A percentile compares a stretch with the other conserved stretches of the same genome.
Conservation (phyloP, 306 rosid genomes). For the Vicia villosa region DNA sequence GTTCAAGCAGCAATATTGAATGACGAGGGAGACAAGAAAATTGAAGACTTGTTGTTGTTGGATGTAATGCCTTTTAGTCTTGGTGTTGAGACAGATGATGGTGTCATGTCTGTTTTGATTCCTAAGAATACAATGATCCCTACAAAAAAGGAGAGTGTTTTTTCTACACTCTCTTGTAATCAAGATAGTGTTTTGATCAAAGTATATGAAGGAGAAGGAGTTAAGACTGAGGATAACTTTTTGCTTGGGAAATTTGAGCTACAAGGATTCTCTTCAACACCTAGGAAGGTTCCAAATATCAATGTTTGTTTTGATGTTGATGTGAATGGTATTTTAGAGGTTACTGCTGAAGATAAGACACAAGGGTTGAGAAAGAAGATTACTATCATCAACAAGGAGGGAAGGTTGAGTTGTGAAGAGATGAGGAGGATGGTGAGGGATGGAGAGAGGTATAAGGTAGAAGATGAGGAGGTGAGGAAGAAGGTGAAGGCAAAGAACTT, state of each 20-base stretch:
- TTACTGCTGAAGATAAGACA: slow-evolving; percentile 34
- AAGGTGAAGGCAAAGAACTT: slow-evolving; percentile 42
- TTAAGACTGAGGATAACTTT: slow-evolving; percentile 35
- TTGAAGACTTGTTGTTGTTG: slow-evolving; percentile 37
- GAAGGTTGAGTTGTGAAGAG: slow-evolving; percentile 45
- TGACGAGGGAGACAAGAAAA: slow-evolving; percentile 38
- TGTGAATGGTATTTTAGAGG: slow-evolving; percentile 43
- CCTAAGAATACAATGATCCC: slow-evolving; percentile 46
- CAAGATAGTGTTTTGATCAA: slow-evolving; percentile 30
- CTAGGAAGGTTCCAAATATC: slow-evolving; percentile 29
- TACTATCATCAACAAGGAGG: slow-evolving; percentile 40
- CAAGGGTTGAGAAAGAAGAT: slow-evolving; percentile 35
- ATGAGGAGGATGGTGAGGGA: slow-evolving; percentile 44
- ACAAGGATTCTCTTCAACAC: slow-evolving; percentile 10
- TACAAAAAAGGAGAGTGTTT: slow-evolving; percentile 37
- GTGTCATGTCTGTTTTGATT: slow-evolving; percentile 45
- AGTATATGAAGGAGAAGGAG: slow-evolving; percentile 44
- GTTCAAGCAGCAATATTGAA: slow-evolving; percentile 50
- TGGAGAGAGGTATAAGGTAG: slow-evolving; percentile 38
- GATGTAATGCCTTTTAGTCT: slow-evolving; percentile 48
- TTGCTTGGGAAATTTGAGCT: slow-evolving; percentile 43
- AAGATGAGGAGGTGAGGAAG: slow-evolving; percentile 42
- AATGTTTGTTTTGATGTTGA: slow-evolving; percentile 42
- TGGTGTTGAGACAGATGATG: slow-evolving; percentile 39
- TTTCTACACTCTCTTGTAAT: slow-evolving; percentile 26